Conservation (phyloP, 140 eudicot genomes). For the Erigeron philadelphicus region DNA sequence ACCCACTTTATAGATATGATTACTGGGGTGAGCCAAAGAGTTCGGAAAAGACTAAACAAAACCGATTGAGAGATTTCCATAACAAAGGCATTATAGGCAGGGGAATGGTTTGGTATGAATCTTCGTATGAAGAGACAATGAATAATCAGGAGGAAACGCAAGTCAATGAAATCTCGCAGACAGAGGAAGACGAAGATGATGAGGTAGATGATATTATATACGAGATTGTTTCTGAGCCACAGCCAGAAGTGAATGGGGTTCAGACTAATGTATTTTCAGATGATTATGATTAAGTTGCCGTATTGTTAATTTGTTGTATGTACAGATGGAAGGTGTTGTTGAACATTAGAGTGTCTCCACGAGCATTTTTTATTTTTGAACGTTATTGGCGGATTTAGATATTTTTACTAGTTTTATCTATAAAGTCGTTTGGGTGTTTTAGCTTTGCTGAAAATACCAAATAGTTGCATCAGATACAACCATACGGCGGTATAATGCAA, state of each 20-base stretch:
- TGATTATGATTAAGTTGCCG: conserved; percentile 26
- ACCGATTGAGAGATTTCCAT: conserved; percentile 67
- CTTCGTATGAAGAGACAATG: conserved; percentile 80
- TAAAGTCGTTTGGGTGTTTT: too few species aligned
- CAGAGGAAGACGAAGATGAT: conserved; percentile 54
- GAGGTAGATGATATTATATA: conserved; percentile 61
- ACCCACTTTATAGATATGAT: conserved; percentile 74
- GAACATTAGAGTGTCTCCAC: conserved; percentile 2
- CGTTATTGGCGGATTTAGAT: neutral
- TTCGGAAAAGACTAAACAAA: conserved; percentile 76
- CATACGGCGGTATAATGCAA: too few species aligned
- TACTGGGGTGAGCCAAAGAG: conserved; percentile 99
- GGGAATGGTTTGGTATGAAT: conserved; percentile 72
- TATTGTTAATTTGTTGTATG: conserved; percentile 20
- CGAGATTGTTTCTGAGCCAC: conserved; percentile 52
- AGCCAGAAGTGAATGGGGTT: conserved; percentile 42
- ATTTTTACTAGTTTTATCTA: neutral
- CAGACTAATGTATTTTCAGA: conserved; percentile 38
- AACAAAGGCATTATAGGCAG: conserved; percentile 87
- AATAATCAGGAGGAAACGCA: conserved; percentile 42
- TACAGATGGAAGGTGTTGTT: conserved; percentile 11
- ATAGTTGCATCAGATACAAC: too few species aligned
- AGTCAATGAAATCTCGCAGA: conserved; percentile 39
- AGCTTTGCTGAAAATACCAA: too few species aligned
- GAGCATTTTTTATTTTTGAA: conserved; percentile 18